These are phyloP conservation scores for Areca catechu DNA, from an alignment of 176 grass and related monocot species.

Conservation along the genomic window DNA sequence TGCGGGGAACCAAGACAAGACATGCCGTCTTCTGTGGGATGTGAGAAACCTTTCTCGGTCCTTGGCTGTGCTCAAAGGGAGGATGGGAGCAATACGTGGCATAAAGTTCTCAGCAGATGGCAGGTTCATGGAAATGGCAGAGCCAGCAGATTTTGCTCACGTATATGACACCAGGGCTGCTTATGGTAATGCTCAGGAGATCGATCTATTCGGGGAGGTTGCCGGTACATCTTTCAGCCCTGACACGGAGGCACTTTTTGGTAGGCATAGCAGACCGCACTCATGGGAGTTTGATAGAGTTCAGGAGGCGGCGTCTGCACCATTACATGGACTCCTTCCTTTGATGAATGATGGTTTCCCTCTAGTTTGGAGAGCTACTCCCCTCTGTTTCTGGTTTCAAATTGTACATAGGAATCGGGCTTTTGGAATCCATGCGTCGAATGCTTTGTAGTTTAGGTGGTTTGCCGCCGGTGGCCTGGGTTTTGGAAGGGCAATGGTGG, in stretches of 20 bases:
- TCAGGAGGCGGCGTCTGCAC: not conserved
- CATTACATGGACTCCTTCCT: not conserved
- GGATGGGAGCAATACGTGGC: conserved; percentile 5
- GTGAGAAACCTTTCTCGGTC: conserved; percentile 3
- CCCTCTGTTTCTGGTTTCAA: no score
- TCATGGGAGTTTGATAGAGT: conserved; percentile 2
- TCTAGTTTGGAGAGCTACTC: no score
- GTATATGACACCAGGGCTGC: not conserved
- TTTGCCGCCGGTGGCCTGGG: no score
- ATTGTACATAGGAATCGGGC: no score
- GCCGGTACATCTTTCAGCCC: conserved; percentile 3
- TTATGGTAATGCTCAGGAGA: not conserved
- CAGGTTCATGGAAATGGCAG: conserved; percentile 5
- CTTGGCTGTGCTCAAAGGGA: conserved; percentile 7
- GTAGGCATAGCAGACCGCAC: not conserved
- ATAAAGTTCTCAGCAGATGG: conserved; percentile 6
- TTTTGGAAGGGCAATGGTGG: no score
- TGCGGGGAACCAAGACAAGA: conserved; percentile 13
- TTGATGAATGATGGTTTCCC: no score
- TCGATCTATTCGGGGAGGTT: conserved; percentile 2
- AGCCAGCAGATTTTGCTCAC: conserved; percentile 13
- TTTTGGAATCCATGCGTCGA: no score
- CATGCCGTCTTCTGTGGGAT: conserved; percentile 7
- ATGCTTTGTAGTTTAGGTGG: no score
- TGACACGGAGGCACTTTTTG: not conserved